Evolutionary conservation across 2,329 filamentous ascomycete species (phyloP), one percentile per base, ranked within the genome.

Genomic region (Diaporthe sp.): DNA sequence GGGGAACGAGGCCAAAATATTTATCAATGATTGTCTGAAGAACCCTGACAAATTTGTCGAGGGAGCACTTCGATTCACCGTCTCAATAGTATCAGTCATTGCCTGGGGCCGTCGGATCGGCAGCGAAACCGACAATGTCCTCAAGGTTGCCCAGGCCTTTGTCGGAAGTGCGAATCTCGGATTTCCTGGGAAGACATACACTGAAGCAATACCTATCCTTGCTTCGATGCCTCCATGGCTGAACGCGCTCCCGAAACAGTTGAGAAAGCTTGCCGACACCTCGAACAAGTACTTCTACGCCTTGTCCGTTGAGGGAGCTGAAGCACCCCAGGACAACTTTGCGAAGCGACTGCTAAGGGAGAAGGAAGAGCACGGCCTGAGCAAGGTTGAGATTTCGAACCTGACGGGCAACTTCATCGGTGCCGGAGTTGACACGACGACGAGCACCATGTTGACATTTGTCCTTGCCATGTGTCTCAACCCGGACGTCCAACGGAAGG

Each of bases 241-340:
- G 12, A 64, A 64, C 10, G 30, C 58, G 4, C 58, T 64, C 6
- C 58, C 58, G 3, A 17, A 42, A 5, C 58, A 64, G 22, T 19
- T 64, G 19, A 64, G 58, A 30, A 40, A 64, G 5, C 58, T 64
- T 25, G 35, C 58, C 2, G 17, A 15, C 17, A 64, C 58, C n/a
- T 64, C 58, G 22, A 64, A 64, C 58, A 64, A 64, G 25, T 64
- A 64, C 22, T 64, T 64, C 47, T 70, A 70, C 15, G 66, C 66
- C 13, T 17, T 70, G 7, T 70, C 66, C 25, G 42, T 54, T 15
- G 66, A 70, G 66, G 42, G 50, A 54, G 25, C 47, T 1, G 66
- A 55, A 15, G 30, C 28, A 38, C 47, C 58, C 2, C 58, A 42
- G 42, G 58, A 64, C 58, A 64, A 64, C 17, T 64, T 64, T 25